Conservation (phyloP, 2,329 filamentous ascomycete species). For the Aspergillus sclerotialis region DNA sequence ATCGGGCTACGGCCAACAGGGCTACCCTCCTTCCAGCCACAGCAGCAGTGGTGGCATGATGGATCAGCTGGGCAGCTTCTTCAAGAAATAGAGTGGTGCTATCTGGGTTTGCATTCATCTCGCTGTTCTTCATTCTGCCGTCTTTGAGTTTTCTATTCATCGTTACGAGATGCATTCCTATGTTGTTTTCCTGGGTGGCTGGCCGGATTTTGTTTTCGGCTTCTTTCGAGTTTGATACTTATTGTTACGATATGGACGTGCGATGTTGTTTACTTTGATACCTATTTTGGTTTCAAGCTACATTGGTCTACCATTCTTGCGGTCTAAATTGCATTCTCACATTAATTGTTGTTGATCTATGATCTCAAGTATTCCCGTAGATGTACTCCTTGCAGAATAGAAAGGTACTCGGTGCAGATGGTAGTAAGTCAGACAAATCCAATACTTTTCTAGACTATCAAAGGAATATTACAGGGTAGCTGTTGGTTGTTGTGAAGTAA, state of each 20-base stretch:
- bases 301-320: no score
- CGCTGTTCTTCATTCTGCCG: constrained; percentile 1
- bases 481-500: no score
- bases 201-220: constrained; percentile 12
- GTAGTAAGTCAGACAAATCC: no score
- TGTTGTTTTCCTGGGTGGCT: constrained; percentile 6
- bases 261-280: background rate
- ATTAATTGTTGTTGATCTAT: no score
- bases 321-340: no score
- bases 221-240: constrained; percentile 3
- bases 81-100: constrained; percentile 26
- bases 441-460: no score
- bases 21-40: constrained; percentile 10
- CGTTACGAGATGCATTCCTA: no score
- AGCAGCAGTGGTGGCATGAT: constrained; percentile 17
- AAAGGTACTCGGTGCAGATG: no score
- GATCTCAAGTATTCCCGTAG: no score
- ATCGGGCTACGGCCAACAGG: constrained; percentile 13
- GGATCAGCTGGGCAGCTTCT: constrained; percentile 30
- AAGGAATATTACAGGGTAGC: no score
- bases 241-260: background rate
- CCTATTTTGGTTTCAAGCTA: background rate
- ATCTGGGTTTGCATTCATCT: background rate
- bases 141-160: constrained; percentile 3
- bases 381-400: no score